These are phyloP conservation scores for Chytridium lagenaria DNA, from an alignment of 371 early-diverging fungal genomes.

Conservation along the genomic window DNA sequence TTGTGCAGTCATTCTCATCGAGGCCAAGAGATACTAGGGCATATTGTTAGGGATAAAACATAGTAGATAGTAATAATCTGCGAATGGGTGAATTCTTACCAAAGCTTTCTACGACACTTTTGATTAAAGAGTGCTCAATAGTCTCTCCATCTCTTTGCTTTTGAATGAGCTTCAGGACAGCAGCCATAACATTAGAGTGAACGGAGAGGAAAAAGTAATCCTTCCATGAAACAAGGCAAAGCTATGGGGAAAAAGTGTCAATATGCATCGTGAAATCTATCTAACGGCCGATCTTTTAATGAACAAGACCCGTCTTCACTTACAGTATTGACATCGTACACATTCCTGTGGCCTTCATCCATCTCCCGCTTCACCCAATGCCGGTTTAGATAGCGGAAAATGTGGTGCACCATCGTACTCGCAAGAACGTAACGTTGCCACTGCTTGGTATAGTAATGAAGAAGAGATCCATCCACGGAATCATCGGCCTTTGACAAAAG, in stretches of 20 bases:
- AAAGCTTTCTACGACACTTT: constrained; percentile 88
- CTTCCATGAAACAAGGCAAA: constrained; percentile 87
- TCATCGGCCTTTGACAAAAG: constrained; percentile 55
- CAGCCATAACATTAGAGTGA: constrained; percentile 77
- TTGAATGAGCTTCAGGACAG: constrained; percentile 82
- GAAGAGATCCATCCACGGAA: constrained; percentile 77
- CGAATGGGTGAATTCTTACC: constrained; percentile 48
- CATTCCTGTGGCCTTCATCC: constrained; percentile 86
- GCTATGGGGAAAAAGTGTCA: constrained; percentile 49
- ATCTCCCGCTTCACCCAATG: constrained; percentile 97
- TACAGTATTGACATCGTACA: constrained; percentile 95
- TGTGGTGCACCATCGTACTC: constrained; percentile 82
- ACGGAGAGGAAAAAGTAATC: constrained; percentile 82
- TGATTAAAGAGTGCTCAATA: constrained; percentile 84
- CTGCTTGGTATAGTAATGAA: constrained; percentile 85
- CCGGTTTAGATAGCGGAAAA: constrained; percentile 93
- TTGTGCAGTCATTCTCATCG: constrained; percentile 79
- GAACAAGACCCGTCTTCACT: no score
- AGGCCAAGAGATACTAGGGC: constrained; percentile 79
- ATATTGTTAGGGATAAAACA: constrained; percentile 8
- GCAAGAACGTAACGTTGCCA: constrained; percentile 90
- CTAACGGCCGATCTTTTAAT: no score
- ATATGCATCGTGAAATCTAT: background rate
- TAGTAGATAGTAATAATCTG: background rate
- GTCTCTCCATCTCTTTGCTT: constrained; percentile 89